phyloP scores from a whole-genome alignment of 306 rosid genomes.

The Pterocarpus santalinus region DNA sequence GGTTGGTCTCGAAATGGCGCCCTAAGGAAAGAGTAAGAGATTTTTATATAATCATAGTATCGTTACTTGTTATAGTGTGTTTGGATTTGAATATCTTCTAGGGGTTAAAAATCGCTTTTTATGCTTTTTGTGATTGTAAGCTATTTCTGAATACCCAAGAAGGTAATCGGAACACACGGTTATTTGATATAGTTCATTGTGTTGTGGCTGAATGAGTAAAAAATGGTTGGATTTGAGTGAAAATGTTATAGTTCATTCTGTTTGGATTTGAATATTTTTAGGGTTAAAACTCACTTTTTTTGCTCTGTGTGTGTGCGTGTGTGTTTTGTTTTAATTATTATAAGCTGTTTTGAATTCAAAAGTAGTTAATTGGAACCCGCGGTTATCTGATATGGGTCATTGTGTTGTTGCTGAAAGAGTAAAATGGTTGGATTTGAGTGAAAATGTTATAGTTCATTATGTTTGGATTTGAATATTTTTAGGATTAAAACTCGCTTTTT shows the following conservation, averaged over 20 bases:
- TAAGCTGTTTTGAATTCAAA: background rate
- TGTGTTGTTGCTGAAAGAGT: background rate
- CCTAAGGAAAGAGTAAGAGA: slow-evolving; percentile 89
- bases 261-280: background rate
- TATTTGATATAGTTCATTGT: background rate
- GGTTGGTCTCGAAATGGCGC: slow-evolving; percentile 94
- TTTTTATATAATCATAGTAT: background rate
- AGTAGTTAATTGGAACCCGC: background rate
- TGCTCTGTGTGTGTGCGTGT: too few species aligned
- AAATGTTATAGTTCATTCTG: background rate
- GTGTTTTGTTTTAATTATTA: too few species aligned
- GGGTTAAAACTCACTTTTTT: background rate
- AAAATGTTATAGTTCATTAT: background rate
- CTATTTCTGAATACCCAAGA: background rate
- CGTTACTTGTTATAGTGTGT: background rate
- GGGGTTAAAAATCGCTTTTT: background rate
- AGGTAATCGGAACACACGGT: background rate
- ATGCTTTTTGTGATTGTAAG: background rate
- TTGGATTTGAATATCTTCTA: background rate
- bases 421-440: background rate
- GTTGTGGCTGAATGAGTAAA: background rate
- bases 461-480: background rate
- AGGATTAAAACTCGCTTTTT: background rate
- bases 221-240: background rate
- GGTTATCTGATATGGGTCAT: background rate